Evolutionary conservation across 2,329 filamentous ascomycete genomes (phyloP).

Genomic region (Pyricularia grisea): DNA sequence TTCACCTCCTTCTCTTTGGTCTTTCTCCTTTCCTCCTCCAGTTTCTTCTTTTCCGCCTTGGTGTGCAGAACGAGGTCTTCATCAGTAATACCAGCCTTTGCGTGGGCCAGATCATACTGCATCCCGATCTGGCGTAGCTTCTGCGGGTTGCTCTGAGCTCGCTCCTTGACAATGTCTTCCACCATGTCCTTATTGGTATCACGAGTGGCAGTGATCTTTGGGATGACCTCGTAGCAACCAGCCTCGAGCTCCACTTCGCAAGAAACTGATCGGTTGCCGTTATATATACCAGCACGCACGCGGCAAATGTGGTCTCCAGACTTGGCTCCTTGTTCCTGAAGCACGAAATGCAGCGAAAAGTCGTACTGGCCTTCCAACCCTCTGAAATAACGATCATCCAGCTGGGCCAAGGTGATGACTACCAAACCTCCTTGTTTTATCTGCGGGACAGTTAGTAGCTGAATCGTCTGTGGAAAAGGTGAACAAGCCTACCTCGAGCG

Average conservation of each 20-base stretch:
- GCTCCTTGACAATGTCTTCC: slow-evolving; percentile 47
- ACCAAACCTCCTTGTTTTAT: slow-evolving; percentile 29
- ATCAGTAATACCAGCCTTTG: slow-evolving; percentile 15
- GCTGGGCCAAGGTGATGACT: slow-evolving; percentile 33
- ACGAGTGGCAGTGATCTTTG: slow-evolving; percentile 52
- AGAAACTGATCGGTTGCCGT: slow-evolving; percentile 54
- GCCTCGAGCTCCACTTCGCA: slow-evolving; percentile 63
- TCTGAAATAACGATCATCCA: slow-evolving; percentile 35
- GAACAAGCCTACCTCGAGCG: slow-evolving; percentile 19
- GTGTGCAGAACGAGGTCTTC: slow-evolving; percentile 8
- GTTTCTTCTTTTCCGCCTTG: slow-evolving; percentile 4
- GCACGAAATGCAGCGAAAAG: slow-evolving; percentile 32
- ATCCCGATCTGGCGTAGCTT: slow-evolving; percentile 54
- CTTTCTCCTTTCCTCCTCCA: slow-evolving; percentile 3
- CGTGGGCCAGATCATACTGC: slow-evolving; percentile 52
- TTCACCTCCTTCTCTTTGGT: slow-evolving; percentile 14
- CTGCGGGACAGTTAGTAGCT: not conserved
- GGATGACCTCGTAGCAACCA: slow-evolving; percentile 58
- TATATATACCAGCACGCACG: slow-evolving; percentile 21
- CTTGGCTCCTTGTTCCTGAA: slow-evolving; percentile 21
- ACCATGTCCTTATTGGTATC: slow-evolving; percentile 36
- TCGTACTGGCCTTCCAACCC: slow-evolving; percentile 34
- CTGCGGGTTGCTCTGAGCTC: slow-evolving; percentile 38
- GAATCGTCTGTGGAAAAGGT: not conserved
- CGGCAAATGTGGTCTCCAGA: slow-evolving; percentile 22